Conservation (phyloP, 2,329 filamentous ascomycete genomes). For the Sordariomycetes sp. region DNA sequence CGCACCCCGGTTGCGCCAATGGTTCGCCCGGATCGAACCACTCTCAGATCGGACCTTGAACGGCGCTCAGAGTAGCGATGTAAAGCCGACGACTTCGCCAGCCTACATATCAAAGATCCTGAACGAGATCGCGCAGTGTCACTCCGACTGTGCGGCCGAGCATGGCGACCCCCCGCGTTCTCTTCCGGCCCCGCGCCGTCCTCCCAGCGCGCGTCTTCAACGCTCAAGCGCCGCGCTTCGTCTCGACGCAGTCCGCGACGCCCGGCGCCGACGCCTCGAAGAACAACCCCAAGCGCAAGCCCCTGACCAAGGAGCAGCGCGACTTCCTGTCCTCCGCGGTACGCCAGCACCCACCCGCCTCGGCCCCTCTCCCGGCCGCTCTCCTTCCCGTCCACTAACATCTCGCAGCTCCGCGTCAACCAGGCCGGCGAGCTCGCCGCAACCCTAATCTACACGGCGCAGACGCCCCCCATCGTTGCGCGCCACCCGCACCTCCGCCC, state of each 20-base stretch:
- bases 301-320: constrained; percentile 56
- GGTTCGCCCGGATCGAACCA: neutral
- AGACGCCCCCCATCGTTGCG: constrained; percentile 68
- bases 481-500: constrained; percentile 78
- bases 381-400: constrained; percentile 2
- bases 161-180: neutral
- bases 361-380: neutral
- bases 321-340: constrained; percentile 65
- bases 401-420: constrained; percentile 71
- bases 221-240: neutral
- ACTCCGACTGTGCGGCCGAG: neutral
- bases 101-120: neutral
- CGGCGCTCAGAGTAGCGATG: neutral
- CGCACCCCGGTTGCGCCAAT: neutral
- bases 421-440: constrained; percentile 97
- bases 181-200: constrained; percentile 1
- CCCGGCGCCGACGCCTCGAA: constrained; percentile 7
- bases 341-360: constrained; percentile 13
- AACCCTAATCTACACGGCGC: constrained; percentile 82
- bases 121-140: neutral
- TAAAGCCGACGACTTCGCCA: neutral
- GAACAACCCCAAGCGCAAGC: constrained; percentile 31
- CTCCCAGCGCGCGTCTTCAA: neutral
- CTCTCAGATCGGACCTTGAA: neutral
- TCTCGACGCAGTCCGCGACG: neutral